Evolutionary conservation across 2,329 filamentous ascomycete species (phyloP).

Genomic region (Fonsecaea monophora): DNA sequence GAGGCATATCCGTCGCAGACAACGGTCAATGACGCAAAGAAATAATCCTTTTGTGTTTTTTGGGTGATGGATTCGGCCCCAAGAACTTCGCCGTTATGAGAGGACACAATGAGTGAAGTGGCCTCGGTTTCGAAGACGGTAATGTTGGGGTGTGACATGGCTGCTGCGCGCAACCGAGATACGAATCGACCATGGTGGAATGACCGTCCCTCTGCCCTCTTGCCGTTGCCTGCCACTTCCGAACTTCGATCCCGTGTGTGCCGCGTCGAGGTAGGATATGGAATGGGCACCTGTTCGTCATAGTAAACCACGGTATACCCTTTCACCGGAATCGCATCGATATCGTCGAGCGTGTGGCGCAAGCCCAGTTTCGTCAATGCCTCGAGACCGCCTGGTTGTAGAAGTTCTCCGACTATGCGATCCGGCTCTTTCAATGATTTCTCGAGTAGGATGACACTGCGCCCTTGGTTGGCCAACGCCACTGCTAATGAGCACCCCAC

Average conservation of each 20-base stretch:
- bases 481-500: constrained; percentile 87
- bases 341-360: constrained; percentile 80
- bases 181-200: constrained; percentile 98
- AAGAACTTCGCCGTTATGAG: constrained; percentile 73
- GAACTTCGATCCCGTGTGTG: constrained; percentile 28
- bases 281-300: constrained; percentile 73
- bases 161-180: constrained; percentile 76
- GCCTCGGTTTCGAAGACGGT: constrained; percentile 90
- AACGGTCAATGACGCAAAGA: constrained; percentile 87
- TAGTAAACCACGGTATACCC: constrained; percentile 91
- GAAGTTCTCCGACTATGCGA: constrained; percentile 91
- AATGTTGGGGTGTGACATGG: constrained; percentile 78
- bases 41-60: constrained; percentile 71
- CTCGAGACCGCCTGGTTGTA: constrained; percentile 88
- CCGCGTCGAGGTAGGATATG: constrained; percentile 71
- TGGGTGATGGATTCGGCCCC: constrained; percentile 78
- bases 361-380: constrained; percentile 83
- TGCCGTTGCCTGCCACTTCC: constrained; percentile 41
- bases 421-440: constrained; percentile 89
- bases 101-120: constrained; percentile 73
- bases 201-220: constrained; percentile 72
- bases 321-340: constrained; percentile 81
- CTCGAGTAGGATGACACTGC: constrained; percentile 89
- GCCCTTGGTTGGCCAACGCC: constrained; percentile 83
- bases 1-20: constrained; percentile 91